Percentiles rank a stretch among this genome's conserved stretches.
These are phyloP conservation scores for Lyophyllum shimeji DNA, from an alignment of 768 basidiomycete genomes.

Conservation along the genomic window DNA sequence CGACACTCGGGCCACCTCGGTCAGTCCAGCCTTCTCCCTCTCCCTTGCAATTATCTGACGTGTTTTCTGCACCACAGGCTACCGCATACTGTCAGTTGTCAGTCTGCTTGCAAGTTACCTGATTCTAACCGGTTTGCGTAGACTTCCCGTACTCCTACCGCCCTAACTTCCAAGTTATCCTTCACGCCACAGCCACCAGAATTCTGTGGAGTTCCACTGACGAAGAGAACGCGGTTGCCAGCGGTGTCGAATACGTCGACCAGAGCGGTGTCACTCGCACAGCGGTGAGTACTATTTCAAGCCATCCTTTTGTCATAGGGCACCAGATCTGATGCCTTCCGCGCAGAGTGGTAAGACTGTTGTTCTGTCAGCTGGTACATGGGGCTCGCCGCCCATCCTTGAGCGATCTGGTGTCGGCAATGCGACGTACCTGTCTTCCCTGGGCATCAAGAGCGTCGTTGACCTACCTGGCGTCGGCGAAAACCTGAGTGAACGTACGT, in stretches of 20 bases:
- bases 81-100: conserved; percentile 1
- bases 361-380: background rate
- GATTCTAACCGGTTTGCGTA: background rate
- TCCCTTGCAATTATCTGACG: background rate
- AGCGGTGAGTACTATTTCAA: background rate
- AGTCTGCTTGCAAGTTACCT: background rate
- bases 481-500: conserved; percentile 3
- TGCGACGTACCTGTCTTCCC: background rate
- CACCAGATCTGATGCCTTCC: background rate
- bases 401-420: conserved; percentile 1
- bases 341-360: background rate
- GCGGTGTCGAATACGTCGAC: conserved; percentile 3
- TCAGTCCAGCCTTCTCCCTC: background rate
- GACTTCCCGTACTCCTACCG: background rate
- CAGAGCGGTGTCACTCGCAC: background rate
- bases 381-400: conserved; percentile 1
- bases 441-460: background rate
- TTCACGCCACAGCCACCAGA: background rate
- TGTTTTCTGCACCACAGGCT: background rate
- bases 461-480: background rate
- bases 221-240: background rate
- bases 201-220: background rate
- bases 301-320: background rate
- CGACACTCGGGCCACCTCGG: background rate
- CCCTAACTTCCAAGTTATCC: background rate